Base-by-base conservation (phyloP, 352 stramenopile species). In the Aphanomyces cochlioides region DNA sequence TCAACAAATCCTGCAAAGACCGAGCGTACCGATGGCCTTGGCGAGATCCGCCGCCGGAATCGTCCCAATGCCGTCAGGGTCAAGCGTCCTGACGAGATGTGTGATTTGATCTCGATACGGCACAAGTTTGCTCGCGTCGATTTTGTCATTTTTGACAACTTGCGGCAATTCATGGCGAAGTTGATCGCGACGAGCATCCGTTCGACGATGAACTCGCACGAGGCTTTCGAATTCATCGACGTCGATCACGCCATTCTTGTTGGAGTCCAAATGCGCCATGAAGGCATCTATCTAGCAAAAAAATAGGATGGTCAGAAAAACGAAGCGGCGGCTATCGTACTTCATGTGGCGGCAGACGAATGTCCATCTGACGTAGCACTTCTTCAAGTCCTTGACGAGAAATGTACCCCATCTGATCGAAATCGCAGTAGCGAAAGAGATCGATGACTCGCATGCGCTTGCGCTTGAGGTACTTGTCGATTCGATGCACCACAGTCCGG, bases 201-300 rank as follows among this genome's bases (percentile, higher is more conserved):
- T 89, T 7, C 84, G 80, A 17, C 84, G 80, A 0, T 85, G 81
- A 34, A 91, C 78, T 8, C 87, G 87, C 48, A 93, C 78, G 8
- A 95, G 72, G 65, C 90, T 86, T 67, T 93, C 84, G 56, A 95
- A 93, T 61, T 93, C 85, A 69, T 95, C 84, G 38, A 95, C 80
- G 48, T 95, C 84, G 65, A 95, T 92, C 3, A 82, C 88, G 6
- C 84, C 84, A 21, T 95, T 91, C 7, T 85, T 83, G 66, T 95
- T 85, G 48, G 90, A 91, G 76, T 93, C 84, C 21, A 95, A 89
- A 43, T 91, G 80, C 15, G 79, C 76, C 70, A 93, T 87, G 47
- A 93, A 90, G 12, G 84, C 82, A 21, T 82, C 45, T 7, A 70
- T 41, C 64, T 70, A 53, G 17, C 19, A 34, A 8, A 66, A 67